Base-by-base conservation (phyloP, 73 alveolate genomes). In the Paramecium tetraurelia region DNA sequence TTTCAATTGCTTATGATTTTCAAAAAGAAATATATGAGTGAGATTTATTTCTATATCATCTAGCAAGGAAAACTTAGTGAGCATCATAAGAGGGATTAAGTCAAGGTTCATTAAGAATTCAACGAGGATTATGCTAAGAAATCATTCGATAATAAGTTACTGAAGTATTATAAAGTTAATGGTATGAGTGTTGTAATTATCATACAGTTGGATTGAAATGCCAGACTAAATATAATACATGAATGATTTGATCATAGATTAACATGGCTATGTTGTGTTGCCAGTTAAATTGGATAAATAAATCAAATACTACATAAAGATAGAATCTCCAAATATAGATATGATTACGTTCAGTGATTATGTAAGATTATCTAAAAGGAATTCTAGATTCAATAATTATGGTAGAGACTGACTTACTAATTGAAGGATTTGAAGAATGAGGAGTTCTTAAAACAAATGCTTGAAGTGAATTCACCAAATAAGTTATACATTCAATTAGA, bases 261-360 rank as follows among this genome's bases (percentile, higher is more conserved):
- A 80, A 80, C 29, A 80, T 41, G 90, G 90, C 3, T 44, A 80
- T 80, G 46, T 80, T 20, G 57, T 80, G 8, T 24, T 80, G 53
- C 90, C 90, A 20, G 90, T 80, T 1, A 80, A 80, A 35, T 8
- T 40, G 7, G 57, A 80, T 48, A 44, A 80, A 22, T 20, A 10
- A 80, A 80, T 41, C 31, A 80, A 43, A 40, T 80, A 43, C 14
- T 41, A 80, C 24, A 24, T 80, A 10, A 80, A 80, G 44, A 80
- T 80, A 20, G 90, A 46, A 43, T 41, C 46, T 11, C 90, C 90
- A 24, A 44, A 43, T 50, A 80, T 80, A 41, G 90, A 80, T 80
- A 80, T 80, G 90, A 40, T 80, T 18, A 80, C 72, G 4, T 80
- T 80, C 38, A 24, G 63, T 44, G 90, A 80, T 80, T 80, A 80